phyloP scores from a whole-genome alignment of 1,139 yeast genomes.

The Blastobotrys proliferans region DNA sequence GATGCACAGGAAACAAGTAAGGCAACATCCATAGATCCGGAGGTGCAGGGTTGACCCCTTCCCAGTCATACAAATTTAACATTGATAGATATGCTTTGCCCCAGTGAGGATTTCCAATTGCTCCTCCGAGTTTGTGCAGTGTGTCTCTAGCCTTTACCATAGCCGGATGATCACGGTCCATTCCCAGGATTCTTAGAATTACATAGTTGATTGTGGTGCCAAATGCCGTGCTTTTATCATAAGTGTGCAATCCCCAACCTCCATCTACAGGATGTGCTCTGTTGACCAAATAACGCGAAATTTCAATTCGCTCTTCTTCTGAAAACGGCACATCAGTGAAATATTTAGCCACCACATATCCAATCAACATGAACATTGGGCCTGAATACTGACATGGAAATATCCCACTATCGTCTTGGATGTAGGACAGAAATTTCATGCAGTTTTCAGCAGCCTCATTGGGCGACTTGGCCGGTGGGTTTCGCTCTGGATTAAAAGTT shows the following conservation, averaged over 20 bases:
- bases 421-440: slow-evolving; percentile 58
- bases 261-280: slow-evolving; percentile 97
- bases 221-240: slow-evolving; percentile 89
- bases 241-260: slow-evolving; percentile 98
- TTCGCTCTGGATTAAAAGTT: slow-evolving; percentile 33
- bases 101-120: slow-evolving; percentile 92
- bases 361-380: slow-evolving; percentile 95
- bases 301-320: slow-evolving; percentile 56
- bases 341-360: slow-evolving; percentile 74
- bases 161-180: slow-evolving; percentile 70
- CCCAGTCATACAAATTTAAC: slow-evolving; percentile 83
- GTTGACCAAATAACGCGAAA: slow-evolving; percentile 80
- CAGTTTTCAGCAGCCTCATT: slow-evolving; percentile 68
- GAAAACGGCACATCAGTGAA: slow-evolving; percentile 62
- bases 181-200: slow-evolving; percentile 68
- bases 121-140: slow-evolving; percentile 76
- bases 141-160: slow-evolving; percentile 74
- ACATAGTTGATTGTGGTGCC: slow-evolving; percentile 92
- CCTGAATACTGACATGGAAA: slow-evolving; percentile 95
- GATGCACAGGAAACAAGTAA: slow-evolving; percentile 75
- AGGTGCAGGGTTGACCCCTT: slow-evolving; percentile 97
- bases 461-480: slow-evolving; percentile 39
- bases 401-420: slow-evolving; percentile 76
- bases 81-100: slow-evolving; percentile 89
- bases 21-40: slow-evolving; percentile 94